These are phyloP conservation scores for Cladophialophora immunda DNA, from an alignment of 2,329 filamentous ascomycete species.

Conservation along the genomic window DNA sequence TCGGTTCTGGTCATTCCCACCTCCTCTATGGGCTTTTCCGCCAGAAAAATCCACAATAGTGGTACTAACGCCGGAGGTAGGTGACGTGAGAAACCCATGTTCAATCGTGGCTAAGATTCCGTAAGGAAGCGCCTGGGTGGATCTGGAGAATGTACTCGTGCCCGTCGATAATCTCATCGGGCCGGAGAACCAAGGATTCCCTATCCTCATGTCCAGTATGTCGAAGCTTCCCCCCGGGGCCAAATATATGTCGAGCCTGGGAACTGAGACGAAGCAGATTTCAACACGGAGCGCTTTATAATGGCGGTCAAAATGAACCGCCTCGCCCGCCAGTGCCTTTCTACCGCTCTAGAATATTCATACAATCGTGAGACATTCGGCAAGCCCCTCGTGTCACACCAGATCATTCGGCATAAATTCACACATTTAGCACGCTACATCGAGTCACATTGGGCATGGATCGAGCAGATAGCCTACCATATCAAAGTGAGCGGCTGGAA, in stretches of 20 bases:
- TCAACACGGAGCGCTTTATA: constrained; percentile 77
- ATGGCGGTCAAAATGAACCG: constrained; percentile 66
- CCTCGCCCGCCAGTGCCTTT: neutral
- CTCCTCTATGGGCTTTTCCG: too few relatives aligned
- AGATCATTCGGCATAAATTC: constrained; percentile 1
- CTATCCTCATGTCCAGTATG: constrained; percentile 65
- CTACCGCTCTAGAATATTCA: constrained; percentile 64
- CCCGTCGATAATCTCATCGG: too few relatives aligned
- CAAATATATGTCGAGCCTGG: too few relatives aligned
- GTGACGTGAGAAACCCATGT: too few relatives aligned
- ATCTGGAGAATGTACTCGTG: too few relatives aligned
- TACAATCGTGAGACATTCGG: constrained; percentile 52
- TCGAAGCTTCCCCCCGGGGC: too few relatives aligned
- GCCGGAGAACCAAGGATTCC: constrained; percentile 63
- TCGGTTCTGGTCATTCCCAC: too few relatives aligned
- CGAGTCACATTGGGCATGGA: neutral
- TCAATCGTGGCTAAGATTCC: too few relatives aligned
- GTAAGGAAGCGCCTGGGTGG: too few relatives aligned
- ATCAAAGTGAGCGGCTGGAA: neutral
- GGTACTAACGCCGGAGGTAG: too few relatives aligned
- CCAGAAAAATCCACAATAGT: too few relatives aligned
- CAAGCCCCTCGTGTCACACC: constrained; percentile 1
- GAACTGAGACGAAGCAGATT: constrained; percentile 53
- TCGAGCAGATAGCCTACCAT: neutral
- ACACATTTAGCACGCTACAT: neutral